Evolutionary conservation across 768 basidiomycete genomes (phyloP), one percentile per base, ranked within the genome.

Genomic region (Boletus subparvulus): DNA sequence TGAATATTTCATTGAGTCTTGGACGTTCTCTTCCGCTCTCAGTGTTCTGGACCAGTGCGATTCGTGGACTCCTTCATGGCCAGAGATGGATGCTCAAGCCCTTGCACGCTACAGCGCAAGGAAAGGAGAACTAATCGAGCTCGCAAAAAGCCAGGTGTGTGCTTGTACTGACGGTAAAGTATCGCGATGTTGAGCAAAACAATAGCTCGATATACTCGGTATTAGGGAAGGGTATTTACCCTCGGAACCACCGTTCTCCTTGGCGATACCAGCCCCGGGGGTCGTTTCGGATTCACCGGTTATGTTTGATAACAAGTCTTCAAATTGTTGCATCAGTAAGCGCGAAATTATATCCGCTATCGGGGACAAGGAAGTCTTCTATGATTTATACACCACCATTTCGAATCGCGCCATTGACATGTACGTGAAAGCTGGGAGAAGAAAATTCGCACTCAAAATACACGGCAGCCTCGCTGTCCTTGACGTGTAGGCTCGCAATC

Each of bases 11-110:
- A 78, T 97, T 35, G 92, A 97, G 68, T 88, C 91, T 0, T 99
- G 97, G 97, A 88, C 83, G 35, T 98, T 93, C 72, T 92, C 90
- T 17, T 92, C 94, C 0, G 86, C 92, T 19, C 77, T 95, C 43
- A 92, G 87, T 60, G 85, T 88, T 43, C 84, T 94, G 28, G 86
- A 92, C 13, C 86, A 87, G 61, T 91, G 88, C 63, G 87, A 91
- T 59, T 71, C 73, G 3, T 94, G 93, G 91, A 79, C 81, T 12
- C 69, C 74, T n/a, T 61, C 70, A 2, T 72, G 77, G 56, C 54
- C 60, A 21, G 74, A 78, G 24, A 68, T 85, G 45, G 80, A 87
- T 47, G 76, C 79, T 3, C 54, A 76, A 3, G 67, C 77, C 11
- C 68, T 83, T 17, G 73, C 78, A 26, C 74, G 78, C 7, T 85